Percentiles rank a stretch among this genome's conserved stretches.
Conservation (phyloP, 2,329 filamentous ascomycete species). For the Pseudopyrenochaeta lycopersici region DNA sequence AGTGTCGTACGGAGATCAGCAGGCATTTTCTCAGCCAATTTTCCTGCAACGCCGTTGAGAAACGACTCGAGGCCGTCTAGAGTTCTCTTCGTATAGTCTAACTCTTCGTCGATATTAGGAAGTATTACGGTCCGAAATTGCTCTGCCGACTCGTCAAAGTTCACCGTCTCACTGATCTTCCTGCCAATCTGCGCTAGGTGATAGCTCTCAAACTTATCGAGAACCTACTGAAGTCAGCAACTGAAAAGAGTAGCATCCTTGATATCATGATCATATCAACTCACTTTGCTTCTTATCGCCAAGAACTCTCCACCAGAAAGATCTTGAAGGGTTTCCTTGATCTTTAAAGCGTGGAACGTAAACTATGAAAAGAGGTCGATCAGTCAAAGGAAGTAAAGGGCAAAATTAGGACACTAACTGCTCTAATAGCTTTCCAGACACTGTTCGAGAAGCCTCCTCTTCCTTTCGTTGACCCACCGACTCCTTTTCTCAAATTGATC, state of each 20-base stretch:
- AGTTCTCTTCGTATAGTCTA: slow-evolving; percentile 79
- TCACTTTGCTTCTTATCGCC: slow-evolving; percentile 63
- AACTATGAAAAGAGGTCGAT: slow-evolving; percentile 61
- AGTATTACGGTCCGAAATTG: slow-evolving; percentile 77
- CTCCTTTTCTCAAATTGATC: slow-evolving; percentile 77
- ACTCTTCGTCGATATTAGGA: slow-evolving; percentile 72
- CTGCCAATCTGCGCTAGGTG: slow-evolving; percentile 73
- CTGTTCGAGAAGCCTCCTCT: slow-evolving; percentile 68
- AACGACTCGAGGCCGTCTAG: slow-evolving; percentile 82
- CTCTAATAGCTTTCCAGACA: slow-evolving; percentile 76
- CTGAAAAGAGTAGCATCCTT: too few species aligned
- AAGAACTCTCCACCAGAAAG: slow-evolving; percentile 64
- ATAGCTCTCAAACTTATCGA: slow-evolving; percentile 66
- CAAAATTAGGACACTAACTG: slow-evolving; percentile 45
- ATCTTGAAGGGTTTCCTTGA: slow-evolving; percentile 70
- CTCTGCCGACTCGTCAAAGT: slow-evolving; percentile 79
- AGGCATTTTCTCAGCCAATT: slow-evolving; percentile 71
- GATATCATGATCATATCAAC: background rate
- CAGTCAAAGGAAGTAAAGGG: background rate
- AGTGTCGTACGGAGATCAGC: slow-evolving; percentile 62
- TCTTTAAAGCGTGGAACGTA: slow-evolving; percentile 72
- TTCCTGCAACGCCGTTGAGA: slow-evolving; percentile 71
- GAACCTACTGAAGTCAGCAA: slow-evolving; percentile 56
- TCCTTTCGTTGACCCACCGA: slow-evolving; percentile 63
- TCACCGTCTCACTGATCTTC: slow-evolving; percentile 74